Evolutionary conservation across 441 rosid genomes (phyloP), one percentile per base, ranked within the genome.

Genomic region (Croton setiger): DNA sequence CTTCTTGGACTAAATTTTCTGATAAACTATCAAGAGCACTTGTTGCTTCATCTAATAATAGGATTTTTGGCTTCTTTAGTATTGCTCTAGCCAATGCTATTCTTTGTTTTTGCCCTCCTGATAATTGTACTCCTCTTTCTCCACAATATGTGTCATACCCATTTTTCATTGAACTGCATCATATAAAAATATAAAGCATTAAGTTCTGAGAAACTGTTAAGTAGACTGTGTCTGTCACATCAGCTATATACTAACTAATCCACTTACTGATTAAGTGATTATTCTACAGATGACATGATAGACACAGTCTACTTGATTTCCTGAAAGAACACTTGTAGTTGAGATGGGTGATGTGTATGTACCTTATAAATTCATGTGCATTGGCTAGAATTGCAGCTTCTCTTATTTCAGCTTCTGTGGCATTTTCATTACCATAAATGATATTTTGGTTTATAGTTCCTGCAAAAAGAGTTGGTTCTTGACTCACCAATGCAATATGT

Each of bases 91-190:
- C 88, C 20, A 84, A 43, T 2, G 82, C 83, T 23, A 82, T 76
- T 35, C 86, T 76, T 73, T 84, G 86, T 61, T 78, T 84, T 72
- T 84, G 86, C 21, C 88, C 88, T 51, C 88, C 86, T 4, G 88
- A 82, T n/a, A 82, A 65, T 27, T 80, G 83, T 20, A 75, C 81
- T 63, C 84, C 86, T 73, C 86, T 76, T 71, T 77, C 83, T 57
- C 86, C 88, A 14, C 84, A 83, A 36, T 67, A 76, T 0, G 87
- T 83, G 11, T 76, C 79, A 21, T 85, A 82, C 2, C 86, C 84
- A 35, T 78, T 83, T 66, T 67, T 71, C 84, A 76, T 72, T n/a
- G 81, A 73, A 54, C 84, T 78, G 78, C 72, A 72, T 55, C n/a
- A 14, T 2, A 17, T 5, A n/a, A 51, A n/a, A 51, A 51, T 0